Conservation (phyloP, 176 grass and related monocot species). For the Cenchrus purpureus region DNA sequence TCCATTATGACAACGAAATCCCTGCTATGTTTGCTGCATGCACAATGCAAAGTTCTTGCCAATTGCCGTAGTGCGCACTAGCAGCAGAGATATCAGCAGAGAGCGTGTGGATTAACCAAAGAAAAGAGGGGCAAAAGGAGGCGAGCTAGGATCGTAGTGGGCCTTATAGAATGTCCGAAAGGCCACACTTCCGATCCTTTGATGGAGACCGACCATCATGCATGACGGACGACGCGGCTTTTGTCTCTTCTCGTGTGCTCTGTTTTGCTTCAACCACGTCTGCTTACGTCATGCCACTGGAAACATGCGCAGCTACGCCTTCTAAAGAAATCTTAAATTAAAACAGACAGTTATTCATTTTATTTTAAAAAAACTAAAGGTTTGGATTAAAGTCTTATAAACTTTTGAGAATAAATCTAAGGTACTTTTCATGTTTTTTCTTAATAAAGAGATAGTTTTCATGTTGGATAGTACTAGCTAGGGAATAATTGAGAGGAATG, state of each 20-base stretch:
- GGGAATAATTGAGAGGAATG: neutral
- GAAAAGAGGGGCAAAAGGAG: slow-evolving; percentile 12
- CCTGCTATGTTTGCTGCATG: neutral
- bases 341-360: too few species aligned
- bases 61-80: slow-evolving; percentile 34
- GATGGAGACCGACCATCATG: slow-evolving; percentile 7
- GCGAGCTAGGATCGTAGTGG: slow-evolving; percentile 31
- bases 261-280: neutral
- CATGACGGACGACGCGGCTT: neutral
- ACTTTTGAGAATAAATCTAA: too few species aligned
- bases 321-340: neutral
- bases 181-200: neutral
- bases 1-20: slow-evolving; percentile 7
- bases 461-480: too few species aligned
- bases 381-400: too few species aligned
- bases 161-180: slow-evolving; percentile 9
- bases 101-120: slow-evolving; percentile 4
- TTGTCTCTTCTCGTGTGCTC: neutral
- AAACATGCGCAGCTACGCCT: neutral
- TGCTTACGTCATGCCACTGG: slow-evolving; percentile 28
- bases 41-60: neutral
- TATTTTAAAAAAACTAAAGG: too few species aligned
- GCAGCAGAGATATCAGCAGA: neutral
- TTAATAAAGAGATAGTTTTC: too few species aligned
- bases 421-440: too few species aligned